Evolutionary conservation across 2,329 filamentous ascomycete genomes (phyloP).

Genomic region (Pseudodiploospora longispora): DNA sequence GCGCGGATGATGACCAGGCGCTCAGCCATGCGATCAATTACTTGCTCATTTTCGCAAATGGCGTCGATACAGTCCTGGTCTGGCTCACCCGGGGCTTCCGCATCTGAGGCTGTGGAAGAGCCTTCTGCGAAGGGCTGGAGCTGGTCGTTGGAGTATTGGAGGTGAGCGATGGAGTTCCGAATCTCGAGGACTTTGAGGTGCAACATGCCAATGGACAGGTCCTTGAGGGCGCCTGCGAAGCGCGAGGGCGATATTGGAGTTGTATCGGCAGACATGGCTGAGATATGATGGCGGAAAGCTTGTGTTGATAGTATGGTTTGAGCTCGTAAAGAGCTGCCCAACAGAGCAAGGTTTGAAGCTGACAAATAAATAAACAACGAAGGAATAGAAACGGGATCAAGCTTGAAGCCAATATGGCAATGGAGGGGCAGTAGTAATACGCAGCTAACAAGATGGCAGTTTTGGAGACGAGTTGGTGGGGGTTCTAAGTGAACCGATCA

Average conservation of each 20-base stretch:
- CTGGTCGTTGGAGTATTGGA: constrained; percentile 66
- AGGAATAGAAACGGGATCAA: too few species aligned
- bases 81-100: constrained; percentile 18
- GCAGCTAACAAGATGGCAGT: too few species aligned
- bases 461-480: neutral
- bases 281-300: constrained; percentile 1
- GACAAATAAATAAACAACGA: too few species aligned
- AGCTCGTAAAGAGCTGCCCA: neutral
- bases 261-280: constrained; percentile 53
- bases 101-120: constrained; percentile 22
- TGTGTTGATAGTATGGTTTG: neutral
- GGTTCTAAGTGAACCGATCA: neutral
- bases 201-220: constrained; percentile 58
- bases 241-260: constrained; percentile 52
- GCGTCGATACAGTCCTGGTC: constrained; percentile 68
- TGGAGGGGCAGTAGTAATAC: too few species aligned
- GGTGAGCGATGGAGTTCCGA: constrained; percentile 65
- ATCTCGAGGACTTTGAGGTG: constrained; percentile 70
- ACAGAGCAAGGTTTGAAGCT: neutral
- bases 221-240: constrained; percentile 60
- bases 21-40: constrained; percentile 60
- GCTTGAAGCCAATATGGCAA: too few species aligned
- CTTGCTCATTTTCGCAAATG: constrained; percentile 61
- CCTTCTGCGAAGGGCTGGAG: constrained; percentile 60
- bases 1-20: constrained; percentile 54